These are phyloP conservation scores for Oxyria digyna DNA, from an alignment of 148 eudicot genomes.

Conservation along the genomic window DNA sequence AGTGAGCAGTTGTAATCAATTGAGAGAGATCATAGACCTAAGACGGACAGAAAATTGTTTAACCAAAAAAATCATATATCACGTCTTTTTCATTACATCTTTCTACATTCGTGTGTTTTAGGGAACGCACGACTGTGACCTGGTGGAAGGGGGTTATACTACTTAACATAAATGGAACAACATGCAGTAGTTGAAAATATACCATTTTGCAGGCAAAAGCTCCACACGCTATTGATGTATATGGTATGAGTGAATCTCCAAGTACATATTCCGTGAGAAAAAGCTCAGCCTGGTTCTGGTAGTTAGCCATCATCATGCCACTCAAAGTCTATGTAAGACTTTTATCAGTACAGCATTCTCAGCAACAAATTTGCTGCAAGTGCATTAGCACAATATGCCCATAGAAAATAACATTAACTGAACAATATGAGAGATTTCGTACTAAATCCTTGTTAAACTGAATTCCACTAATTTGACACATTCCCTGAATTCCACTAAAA, in stretches of 20 bases:
- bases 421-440: no score
- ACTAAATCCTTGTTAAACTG: no score
- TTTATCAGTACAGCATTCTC: no score
- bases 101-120: no score
- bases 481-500: no score
- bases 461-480: no score
- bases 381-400: no score
- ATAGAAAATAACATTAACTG: no score
- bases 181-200: conserved; percentile 6
- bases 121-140: no score
- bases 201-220: conserved; percentile 31
- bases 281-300: conserved; percentile 7
- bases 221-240: conserved; percentile 26
- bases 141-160: no score
- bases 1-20: conserved; percentile 17
- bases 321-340: no score
- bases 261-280: conserved; percentile 18
- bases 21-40: conserved; percentile 31
- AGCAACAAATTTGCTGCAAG: no score
- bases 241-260: conserved; percentile 20
- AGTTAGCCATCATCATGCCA: not conserved
- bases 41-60: not conserved
- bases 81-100: not conserved
- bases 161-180: not conserved
- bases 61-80: not conserved